Evolutionary conservation across 2,329 filamentous ascomycete genomes (phyloP), one percentile per base, ranked within the genome.

Genomic region (Talaromyces pinophilus): DNA sequence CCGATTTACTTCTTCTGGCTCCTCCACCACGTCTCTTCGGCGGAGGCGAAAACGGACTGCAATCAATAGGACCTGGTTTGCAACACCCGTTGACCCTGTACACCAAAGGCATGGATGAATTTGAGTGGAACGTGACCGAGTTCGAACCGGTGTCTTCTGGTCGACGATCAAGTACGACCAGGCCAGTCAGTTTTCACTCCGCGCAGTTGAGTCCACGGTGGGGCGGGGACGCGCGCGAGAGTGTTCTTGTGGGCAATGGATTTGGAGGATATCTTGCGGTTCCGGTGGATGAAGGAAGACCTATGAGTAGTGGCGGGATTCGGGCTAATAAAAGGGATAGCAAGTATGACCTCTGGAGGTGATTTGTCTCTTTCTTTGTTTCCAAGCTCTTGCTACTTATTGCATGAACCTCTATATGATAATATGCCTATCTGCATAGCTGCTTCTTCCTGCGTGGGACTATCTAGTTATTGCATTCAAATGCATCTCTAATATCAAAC

Each of bases 1-100:
- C 93, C 1, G 92, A 96, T 71, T 85, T 89, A 11, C 86, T 97
- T 5, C 84, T 93, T 15, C 83, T 94, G 6, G 86, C 88, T 1
- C 90, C 90, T 1, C 90, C 91, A 2, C 82, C 82, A 1, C 81
- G 83, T 6, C 78, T 83, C 0, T 87, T 86, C 68, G 82, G 82
- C 0, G 75, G 74, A 11, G 74, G 72, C n/a, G 74, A 74, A 17
- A 67, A 62, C 6, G 72, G 73, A 0, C 71, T 75, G 1, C 74
- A 72, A 42, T 67, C 70, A 22, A 3, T 42, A 19, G 46, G 30
- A n/a, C 70, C 71, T 48, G 75, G 76, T 8, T 81, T 90, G 69
- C 80, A 81, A 33, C 87, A 88, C 69, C 83, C 84, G 1, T 80
- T 90, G 25, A 83, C 87, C 69, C 83, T 90, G 44, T 90, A 87